Evolutionary conservation across 306 rosid genomes (phyloP).

Genomic region (Trifolium subterraneum): DNA sequence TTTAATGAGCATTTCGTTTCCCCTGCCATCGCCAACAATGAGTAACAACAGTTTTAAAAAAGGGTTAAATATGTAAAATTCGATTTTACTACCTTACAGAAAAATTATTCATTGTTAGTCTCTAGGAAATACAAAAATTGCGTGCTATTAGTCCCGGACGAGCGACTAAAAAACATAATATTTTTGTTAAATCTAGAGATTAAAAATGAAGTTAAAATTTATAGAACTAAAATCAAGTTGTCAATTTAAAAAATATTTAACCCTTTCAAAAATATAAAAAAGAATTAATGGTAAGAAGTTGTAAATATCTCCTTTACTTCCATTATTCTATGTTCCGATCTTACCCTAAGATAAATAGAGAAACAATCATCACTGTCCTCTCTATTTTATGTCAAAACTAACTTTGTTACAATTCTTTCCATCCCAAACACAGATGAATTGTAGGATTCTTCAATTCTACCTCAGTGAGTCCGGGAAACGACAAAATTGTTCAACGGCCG

Average conservation of each 20-base stretch:
- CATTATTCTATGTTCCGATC: constrained; percentile 10
- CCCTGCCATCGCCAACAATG: constrained; percentile 9
- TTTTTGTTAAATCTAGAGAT: background rate
- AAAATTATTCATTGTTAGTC: background rate
- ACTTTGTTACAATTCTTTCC: background rate
- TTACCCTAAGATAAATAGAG: constrained; percentile 9
- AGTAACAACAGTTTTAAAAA: background rate
- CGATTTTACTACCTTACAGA: background rate
- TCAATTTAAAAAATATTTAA: background rate
- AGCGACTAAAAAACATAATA: background rate
- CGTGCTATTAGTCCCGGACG: background rate
- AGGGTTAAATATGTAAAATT: background rate
- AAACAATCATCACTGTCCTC: constrained; percentile 4
- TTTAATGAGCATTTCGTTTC: constrained; percentile 9
- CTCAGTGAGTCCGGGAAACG: background rate
- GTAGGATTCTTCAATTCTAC: constrained; percentile 22
- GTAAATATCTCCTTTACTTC: background rate
- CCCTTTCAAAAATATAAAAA: background rate
- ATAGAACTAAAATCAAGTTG: background rate
- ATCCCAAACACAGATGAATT: constrained; percentile 26
- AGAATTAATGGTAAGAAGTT: background rate
- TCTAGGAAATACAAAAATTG: background rate
- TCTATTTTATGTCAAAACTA: constrained; percentile 27
- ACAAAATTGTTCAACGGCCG: background rate
- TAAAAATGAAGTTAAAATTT: background rate